Evolutionary conservation across 106 monocot species (phyloP).

Genomic region (Posidonia australis): DNA sequence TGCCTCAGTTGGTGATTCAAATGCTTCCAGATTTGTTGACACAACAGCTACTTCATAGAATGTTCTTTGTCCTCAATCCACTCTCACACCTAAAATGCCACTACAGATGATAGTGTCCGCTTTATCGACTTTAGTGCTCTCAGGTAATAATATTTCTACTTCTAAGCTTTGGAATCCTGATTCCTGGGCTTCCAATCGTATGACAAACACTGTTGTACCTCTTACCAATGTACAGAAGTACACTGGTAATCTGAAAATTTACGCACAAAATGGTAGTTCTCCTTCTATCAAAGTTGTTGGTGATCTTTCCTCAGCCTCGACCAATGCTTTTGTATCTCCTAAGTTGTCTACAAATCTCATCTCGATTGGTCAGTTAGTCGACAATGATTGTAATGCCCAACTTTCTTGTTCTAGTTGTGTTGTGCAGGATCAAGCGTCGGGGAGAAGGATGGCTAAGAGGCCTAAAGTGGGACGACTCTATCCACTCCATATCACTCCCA

Average conservation of each 20-base stretch:
- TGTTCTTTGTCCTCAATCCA: not conserved
- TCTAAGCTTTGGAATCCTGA: not conserved
- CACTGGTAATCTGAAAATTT: not conserved
- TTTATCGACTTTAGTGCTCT: not conserved
- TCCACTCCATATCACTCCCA: not conserved
- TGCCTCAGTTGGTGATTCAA: not conserved
- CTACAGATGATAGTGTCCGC: not conserved
- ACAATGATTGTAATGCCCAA: not conserved
- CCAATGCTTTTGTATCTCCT: not conserved
- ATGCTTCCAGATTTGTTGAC: not conserved
- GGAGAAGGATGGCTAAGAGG: not conserved
- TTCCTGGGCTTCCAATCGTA: not conserved
- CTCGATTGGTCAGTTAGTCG: slow-evolving; percentile 1
- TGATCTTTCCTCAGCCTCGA: too few species aligned
- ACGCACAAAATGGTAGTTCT: not conserved
- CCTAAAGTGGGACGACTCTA: not conserved
- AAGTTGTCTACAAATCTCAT: not conserved
- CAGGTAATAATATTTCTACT: not conserved
- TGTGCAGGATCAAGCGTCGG: not conserved
- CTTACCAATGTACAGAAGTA: not conserved
- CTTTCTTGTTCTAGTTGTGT: not conserved
- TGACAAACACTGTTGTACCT: not conserved
- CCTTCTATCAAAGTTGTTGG: not conserved
- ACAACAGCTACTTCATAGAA: too few species aligned
- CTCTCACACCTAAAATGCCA: not conserved